Conservation (phyloP, 2,329 filamentous ascomycete genomes). For the Atkinsonella hypoxylon region DNA sequence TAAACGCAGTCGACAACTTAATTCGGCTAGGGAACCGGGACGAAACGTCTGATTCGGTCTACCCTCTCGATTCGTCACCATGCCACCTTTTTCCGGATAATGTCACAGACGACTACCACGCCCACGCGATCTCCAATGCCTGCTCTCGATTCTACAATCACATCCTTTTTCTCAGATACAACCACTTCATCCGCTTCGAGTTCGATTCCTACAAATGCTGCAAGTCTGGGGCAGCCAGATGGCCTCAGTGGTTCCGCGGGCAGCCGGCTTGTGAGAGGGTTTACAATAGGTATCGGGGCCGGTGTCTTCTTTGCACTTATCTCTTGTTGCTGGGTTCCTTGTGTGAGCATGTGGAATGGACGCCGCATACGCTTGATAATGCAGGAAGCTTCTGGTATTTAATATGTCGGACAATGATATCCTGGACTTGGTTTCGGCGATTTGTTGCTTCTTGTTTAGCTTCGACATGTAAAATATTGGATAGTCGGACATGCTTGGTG, state of each 20-base stretch:
- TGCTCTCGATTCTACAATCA: neutral
- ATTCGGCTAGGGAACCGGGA: too few relatives aligned
- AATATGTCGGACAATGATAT: neutral
- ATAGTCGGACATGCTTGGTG: neutral
- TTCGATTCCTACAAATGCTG: neutral
- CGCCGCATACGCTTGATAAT: neutral
- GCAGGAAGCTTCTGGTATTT: neutral
- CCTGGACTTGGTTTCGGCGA: neutral
- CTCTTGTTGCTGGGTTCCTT: conserved; percentile 3
- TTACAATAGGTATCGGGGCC: neutral
- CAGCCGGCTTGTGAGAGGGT: neutral
- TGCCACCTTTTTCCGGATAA: neutral
- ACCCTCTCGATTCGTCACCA: neutral
- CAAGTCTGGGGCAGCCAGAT: neutral
- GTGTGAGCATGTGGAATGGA: neutral
- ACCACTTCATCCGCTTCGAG: neutral
- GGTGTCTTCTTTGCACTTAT: conserved; percentile 1
- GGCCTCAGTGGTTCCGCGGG: neutral
- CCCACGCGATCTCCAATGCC: neutral
- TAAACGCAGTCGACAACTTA: too few relatives aligned
- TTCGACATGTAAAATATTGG: neutral
- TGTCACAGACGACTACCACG: neutral
- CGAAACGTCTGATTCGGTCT: too few relatives aligned
- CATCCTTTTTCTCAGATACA: neutral
- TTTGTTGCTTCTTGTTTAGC: neutral